Evolutionary conservation across 768 basidiomycete genomes (phyloP), one percentile per base, ranked within the genome.

Genomic region (Rhodotorula graminis): DNA sequence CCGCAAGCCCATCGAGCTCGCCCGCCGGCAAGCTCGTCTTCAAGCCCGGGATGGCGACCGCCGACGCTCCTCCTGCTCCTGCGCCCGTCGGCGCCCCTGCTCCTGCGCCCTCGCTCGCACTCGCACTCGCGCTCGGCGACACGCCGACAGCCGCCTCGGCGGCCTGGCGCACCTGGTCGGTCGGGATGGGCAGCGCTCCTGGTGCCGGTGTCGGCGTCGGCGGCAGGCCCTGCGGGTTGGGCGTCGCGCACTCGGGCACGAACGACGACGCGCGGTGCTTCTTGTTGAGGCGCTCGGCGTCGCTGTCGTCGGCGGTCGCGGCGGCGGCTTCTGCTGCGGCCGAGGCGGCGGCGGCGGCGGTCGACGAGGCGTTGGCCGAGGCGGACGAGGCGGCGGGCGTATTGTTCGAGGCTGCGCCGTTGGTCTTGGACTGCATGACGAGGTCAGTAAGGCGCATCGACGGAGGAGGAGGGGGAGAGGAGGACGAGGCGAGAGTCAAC

Each of bases 251-350:
- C 42, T 75, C 74, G 11, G 74, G 74, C 3, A 75, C 71, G 42
- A 75, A 75, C 18, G 70, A 72, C n/a, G 74, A 75, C 27, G 74
- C 71, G 57, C 74, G 67, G 31, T 70, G 64, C 62, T 75, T 75
- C 71, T 75, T 75, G 68, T 55, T 64, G 19, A 67, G 63, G 12
- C 71, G 64, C 21, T 72, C 67, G 21, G 42, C 65, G 33, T 68
- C 74, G 50, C 64, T 69, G 65, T 70, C 68, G 58, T 75, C 74
- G 19, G 71, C 68, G 3, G 60, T 40, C n/a, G 52, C 47, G 21
- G 53, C 23, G 3, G 58, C 25, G 18, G 69, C 42, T 21, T 53
- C n/a, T 2, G 71, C 33, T 15, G 64, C 52, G 31, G 49, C 29
- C 37, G 49, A n/a, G 25, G 46, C 37, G 27, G 59, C 23, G 3